Conservation (phyloP, 805 yeast species). For the Saccharomycopsis fermentans region DNA sequence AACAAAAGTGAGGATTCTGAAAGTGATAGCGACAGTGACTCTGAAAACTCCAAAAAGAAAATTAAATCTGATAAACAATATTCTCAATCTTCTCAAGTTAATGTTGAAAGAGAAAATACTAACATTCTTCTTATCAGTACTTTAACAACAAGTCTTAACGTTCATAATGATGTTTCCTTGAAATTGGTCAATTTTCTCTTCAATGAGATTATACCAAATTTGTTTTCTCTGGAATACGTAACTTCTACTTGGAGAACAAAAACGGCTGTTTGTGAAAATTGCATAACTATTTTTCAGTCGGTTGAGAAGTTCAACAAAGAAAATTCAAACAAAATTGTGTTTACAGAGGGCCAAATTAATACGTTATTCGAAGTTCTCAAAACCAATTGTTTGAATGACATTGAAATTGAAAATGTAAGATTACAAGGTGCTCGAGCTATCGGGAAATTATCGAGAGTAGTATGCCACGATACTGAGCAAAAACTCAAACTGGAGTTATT, state of each 20-base stretch:
- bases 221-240: conserved; percentile 24
- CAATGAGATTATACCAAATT: conserved; percentile 21
- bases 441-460: conserved; percentile 19
- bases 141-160: conserved; percentile 28
- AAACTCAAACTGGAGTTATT: conserved; percentile 17
- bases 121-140: conserved; percentile 30
- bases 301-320: conserved; percentile 7
- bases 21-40: conserved; percentile 21
- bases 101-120: conserved; percentile 40
- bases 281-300: conserved; percentile 22
- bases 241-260: conserved; percentile 55
- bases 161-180: conserved; percentile 17
- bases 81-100: conserved; percentile 31
- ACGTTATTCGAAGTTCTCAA: conserved; percentile 23
- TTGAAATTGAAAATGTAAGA: conserved; percentile 49
- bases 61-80: conserved; percentile 25
- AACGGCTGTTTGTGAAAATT: conserved; percentile 34
- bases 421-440: conserved; percentile 38
- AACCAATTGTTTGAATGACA: conserved; percentile 27
- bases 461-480: conserved; percentile 20
- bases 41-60: conserved; percentile 21
- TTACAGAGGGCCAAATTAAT: conserved; percentile 11
- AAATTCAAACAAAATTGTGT: neutral
- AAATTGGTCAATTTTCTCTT: conserved; percentile 24
- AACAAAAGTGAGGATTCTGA: conserved; percentile 27